Evolutionary conservation across 257 asterid species (phyloP).

Genomic region (Solanum tacnaense): DNA sequence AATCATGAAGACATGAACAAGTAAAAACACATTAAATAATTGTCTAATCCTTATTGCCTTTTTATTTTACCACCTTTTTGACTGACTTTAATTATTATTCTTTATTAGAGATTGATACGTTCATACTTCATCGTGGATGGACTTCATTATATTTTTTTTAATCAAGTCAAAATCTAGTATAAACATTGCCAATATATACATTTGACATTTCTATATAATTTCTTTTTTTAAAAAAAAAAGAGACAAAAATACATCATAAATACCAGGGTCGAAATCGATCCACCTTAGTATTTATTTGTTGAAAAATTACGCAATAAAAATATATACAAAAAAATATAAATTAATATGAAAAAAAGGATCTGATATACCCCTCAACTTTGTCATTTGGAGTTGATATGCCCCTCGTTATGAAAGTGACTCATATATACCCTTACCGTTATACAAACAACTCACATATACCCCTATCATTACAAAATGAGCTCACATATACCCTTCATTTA

Average conservation of each 20-base stretch:
- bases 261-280: background rate
- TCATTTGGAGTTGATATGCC: too few species aligned
- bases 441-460: too few species aligned
- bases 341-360: too few species aligned
- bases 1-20: too few species aligned
- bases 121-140: too few species aligned
- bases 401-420: too few species aligned
- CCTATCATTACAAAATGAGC: too few species aligned
- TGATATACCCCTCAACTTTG: too few species aligned
- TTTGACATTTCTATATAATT: background rate
- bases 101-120: background rate
- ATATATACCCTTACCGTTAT: too few species aligned
- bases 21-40: background rate
- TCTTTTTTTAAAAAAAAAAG: background rate
- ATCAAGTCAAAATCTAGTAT: background rate
- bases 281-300: background rate
- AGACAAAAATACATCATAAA: background rate
- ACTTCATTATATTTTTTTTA: background rate
- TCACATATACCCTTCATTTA: too few species aligned
- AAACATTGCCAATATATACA: background rate
- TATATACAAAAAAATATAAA: background rate
- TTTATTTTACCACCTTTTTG: background rate
- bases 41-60: background rate
- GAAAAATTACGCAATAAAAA: background rate
- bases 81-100: background rate